Evolutionary conservation across 2,329 filamentous ascomycete species (phyloP).

Genomic region (Nannizziopsis arthrosporioides): DNA sequence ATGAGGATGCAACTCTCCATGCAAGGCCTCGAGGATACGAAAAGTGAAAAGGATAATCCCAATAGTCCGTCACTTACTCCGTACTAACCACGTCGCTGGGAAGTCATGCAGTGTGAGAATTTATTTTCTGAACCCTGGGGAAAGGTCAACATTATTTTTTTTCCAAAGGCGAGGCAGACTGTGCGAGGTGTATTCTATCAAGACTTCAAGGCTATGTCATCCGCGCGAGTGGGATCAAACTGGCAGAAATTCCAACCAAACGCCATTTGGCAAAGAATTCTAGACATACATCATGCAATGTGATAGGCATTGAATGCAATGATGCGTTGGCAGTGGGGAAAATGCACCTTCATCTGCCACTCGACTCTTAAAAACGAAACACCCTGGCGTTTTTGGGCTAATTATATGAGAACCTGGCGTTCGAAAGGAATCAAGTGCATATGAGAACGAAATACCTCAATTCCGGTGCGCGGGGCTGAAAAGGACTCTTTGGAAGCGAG

Average conservation of each 20-base stretch:
- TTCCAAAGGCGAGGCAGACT: too few relatives aligned
- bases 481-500: too few relatives aligned
- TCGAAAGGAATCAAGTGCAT: too few relatives aligned
- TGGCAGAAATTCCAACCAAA: too few relatives aligned
- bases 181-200: too few relatives aligned
- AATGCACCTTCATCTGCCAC: slow-evolving; percentile 3
- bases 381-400: neutral
- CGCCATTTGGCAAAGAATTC: slow-evolving; percentile 51
- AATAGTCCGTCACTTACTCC: slow-evolving; percentile 3
- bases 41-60: neutral
- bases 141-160: too few relatives aligned
- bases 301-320: slow-evolving; percentile 49
- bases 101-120: neutral
- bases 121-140: too few relatives aligned
- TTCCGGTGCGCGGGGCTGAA: too few relatives aligned
- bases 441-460: too few relatives aligned
- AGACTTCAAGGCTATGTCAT: too few relatives aligned
- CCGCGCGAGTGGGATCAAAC: too few relatives aligned
- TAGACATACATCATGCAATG: slow-evolving; percentile 48
- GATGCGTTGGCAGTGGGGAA: slow-evolving; percentile 58
- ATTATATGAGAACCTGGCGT: neutral
- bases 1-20: neutral
- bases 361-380: slow-evolving; percentile 1
- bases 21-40: neutral
- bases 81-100: slow-evolving; percentile 7